Evolutionary conservation across 371 early-diverging fungal species (phyloP).

Genomic region (Mortierella sp.): DNA sequence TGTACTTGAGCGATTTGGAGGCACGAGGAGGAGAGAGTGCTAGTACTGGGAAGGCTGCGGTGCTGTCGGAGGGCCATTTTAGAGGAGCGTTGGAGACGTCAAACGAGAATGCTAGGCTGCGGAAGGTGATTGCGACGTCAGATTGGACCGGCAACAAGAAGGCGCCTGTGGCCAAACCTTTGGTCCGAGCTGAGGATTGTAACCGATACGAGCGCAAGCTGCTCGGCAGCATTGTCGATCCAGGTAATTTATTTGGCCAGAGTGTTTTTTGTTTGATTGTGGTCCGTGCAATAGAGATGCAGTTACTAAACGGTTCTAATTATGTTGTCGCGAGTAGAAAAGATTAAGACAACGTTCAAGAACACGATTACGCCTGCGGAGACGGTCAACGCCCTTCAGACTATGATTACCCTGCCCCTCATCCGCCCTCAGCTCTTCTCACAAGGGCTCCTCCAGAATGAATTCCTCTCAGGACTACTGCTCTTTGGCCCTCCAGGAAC

Average conservation of each 20-base stretch:
- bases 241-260: constrained; percentile 58
- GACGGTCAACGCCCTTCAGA: constrained; percentile 87
- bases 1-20: constrained; percentile 22
- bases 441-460: constrained; percentile 81
- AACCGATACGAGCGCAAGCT: constrained; percentile 71
- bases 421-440: constrained; percentile 85
- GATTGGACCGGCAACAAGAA: constrained; percentile 14
- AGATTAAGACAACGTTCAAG: constrained; percentile 73
- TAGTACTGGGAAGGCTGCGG: neutral
- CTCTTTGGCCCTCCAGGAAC: constrained; percentile 99
- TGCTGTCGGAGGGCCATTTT: constrained; percentile 17
- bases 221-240: constrained; percentile 74
- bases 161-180: constrained; percentile 13
- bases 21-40: neutral
- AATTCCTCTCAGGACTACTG: constrained; percentile 87
- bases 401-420: constrained; percentile 89
- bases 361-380: constrained; percentile 71
- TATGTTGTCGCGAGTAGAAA: constrained; percentile 40
- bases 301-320: neutral
- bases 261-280: neutral
- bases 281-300: neutral
- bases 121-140: constrained; percentile 14
- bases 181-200: constrained; percentile 46
- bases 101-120: constrained; percentile 20
- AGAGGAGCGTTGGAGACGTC: constrained; percentile 20